Evolutionary conservation across 768 basidiomycete species (phyloP).

Genomic region (Paxillus ammoniavirescens): DNA sequence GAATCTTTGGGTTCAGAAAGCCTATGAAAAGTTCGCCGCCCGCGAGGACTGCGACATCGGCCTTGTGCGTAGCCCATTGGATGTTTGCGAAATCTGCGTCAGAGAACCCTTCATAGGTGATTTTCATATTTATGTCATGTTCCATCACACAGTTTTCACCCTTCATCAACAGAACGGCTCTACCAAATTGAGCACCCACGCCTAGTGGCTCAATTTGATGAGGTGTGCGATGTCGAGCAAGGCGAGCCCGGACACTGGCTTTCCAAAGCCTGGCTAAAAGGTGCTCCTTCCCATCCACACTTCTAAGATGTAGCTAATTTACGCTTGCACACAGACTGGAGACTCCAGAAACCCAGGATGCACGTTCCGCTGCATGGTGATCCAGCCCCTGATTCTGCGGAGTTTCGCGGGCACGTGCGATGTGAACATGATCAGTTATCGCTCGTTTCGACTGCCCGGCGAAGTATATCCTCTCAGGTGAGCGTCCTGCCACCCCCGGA

Average conservation of each 20-base stretch:
- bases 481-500: conserved; percentile 12
- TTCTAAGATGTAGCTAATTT: neutral
- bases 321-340: conserved; percentile 60
- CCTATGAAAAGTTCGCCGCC: conserved; percentile 23
- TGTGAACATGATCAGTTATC: conserved; percentile 73
- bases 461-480: conserved; percentile 63
- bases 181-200: conserved; percentile 70
- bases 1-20: conserved; percentile 13
- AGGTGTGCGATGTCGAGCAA: conserved; percentile 41
- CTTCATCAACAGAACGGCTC: conserved; percentile 51
- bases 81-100: conserved; percentile 66
- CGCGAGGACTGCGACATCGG: conserved; percentile 48
- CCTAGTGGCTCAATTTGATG: conserved; percentile 58
- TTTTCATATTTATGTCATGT: conserved; percentile 1
- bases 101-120: conserved; percentile 55
- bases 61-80: conserved; percentile 44
- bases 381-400: conserved; percentile 61
- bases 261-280: conserved; percentile 78
- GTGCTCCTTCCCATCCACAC: conserved; percentile 32
- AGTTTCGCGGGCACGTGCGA: conserved; percentile 56
- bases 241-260: conserved; percentile 61
- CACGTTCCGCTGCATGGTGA: conserved; percentile 57
- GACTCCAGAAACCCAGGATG: conserved; percentile 70
- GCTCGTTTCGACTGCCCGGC: conserved; percentile 52
- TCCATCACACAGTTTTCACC: conserved; percentile 1